A percentile compares a stretch with the other conserved stretches of the same genome.
phyloP scores from a whole-genome alignment of 768 basidiomycete genomes.

The Lanmaoa rubissima region DNA sequence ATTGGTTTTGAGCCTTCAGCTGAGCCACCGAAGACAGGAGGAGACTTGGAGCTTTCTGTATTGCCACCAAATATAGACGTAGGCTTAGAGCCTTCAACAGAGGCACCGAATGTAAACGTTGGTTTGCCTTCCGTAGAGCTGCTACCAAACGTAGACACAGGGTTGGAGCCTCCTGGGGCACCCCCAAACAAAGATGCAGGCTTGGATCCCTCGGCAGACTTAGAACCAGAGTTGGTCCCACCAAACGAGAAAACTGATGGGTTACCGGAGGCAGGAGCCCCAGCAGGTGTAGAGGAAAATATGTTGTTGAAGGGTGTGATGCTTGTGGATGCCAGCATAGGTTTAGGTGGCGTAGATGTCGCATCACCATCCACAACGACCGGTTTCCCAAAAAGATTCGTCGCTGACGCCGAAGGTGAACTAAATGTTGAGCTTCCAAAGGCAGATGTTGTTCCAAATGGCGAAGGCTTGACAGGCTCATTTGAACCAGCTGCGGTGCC shows the following conservation, averaged over 20 bases:
- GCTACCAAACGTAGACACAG: constrained; percentile 4
- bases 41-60: constrained; percentile 1
- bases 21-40: constrained; percentile 1
- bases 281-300: constrained; percentile 16
- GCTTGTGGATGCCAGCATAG: constrained; percentile 11
- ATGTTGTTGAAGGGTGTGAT: constrained; percentile 17
- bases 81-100: constrained; percentile 15
- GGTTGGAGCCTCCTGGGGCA: neutral
- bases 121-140: constrained; percentile 12
- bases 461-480: constrained; percentile 23
- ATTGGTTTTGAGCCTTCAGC: constrained; percentile 8
- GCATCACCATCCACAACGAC: constrained; percentile 11
- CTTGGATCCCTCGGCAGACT: constrained; percentile 16
- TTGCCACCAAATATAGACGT: constrained; percentile 9
- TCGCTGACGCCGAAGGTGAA: constrained; percentile 11
- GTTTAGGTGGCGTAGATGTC: constrained; percentile 20
- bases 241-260: constrained; percentile 20
- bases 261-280: constrained; percentile 13
- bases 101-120: constrained; percentile 9
- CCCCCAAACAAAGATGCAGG: constrained; percentile 18
- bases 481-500: constrained; percentile 18
- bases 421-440: constrained; percentile 24
- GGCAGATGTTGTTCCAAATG: constrained; percentile 13
- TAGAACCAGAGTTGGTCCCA: constrained; percentile 14
- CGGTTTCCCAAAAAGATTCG: constrained; percentile 16